phyloP scores from a whole-genome alignment of 768 basidiomycete genomes.

The Coprinopsis marcescibilis region DNA sequence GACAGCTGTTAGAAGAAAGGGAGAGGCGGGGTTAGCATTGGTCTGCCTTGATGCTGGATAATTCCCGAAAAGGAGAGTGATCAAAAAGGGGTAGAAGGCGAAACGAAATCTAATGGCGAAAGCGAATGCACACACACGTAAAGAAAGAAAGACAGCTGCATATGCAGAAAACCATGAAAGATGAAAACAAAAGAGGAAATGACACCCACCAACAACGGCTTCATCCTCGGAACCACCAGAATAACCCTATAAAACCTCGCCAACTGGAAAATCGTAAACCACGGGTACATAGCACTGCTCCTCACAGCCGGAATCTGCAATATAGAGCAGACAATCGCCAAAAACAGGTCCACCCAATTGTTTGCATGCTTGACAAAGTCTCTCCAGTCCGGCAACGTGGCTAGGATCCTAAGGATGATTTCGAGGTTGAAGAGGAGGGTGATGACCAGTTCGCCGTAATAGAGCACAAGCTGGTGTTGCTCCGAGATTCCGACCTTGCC shows the following conservation, averaged over 20 bases:
- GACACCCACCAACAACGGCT: conserved; percentile 62
- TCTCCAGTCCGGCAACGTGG: conserved; percentile 78
- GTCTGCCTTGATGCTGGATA: no score
- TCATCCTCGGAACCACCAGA: conserved; percentile 85
- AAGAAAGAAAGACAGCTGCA: no score
- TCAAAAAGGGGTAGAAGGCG: no score
- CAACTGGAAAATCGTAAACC: conserved; percentile 88
- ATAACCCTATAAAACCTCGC: conserved; percentile 90
- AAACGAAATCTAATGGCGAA: no score
- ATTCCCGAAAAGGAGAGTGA: no score
- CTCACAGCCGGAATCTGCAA: conserved; percentile 83
- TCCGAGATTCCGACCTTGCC: conserved; percentile 44
- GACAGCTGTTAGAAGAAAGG: no score
- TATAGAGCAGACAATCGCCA: conserved; percentile 70
- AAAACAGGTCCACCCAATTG: conserved; percentile 72
- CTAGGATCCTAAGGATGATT: conserved; percentile 68
- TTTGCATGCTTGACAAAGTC: conserved; percentile 57
- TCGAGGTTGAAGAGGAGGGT: conserved; percentile 87
- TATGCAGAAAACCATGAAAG: no score
- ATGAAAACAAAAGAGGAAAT: not conserved
- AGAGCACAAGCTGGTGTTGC: conserved; percentile 44
- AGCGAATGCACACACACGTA: no score
- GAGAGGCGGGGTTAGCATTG: no score
- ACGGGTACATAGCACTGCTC: conserved; percentile 62
- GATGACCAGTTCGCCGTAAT: conserved; percentile 66